phyloP scores from a whole-genome alignment of 208 protist genomes.

The Leishmania mexicana region DNA sequence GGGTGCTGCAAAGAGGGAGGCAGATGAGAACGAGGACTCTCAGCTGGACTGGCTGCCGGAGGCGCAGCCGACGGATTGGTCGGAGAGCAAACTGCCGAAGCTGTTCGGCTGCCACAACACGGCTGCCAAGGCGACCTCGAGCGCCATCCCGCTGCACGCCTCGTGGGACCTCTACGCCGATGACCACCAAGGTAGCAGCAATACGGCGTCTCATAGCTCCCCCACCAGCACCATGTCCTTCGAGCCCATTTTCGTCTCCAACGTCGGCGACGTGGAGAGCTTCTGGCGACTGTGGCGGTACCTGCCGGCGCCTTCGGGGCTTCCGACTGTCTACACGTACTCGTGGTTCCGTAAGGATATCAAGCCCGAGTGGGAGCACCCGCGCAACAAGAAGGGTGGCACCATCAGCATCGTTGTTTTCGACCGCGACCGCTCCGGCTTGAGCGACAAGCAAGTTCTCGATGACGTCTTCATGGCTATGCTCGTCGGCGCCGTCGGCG shows the following conservation, averaged over 20 bases:
- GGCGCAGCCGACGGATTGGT: constrained; percentile 42
- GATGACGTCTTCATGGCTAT: constrained; percentile 86
- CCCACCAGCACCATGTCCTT: constrained; percentile 31
- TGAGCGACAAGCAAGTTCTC: constrained; percentile 75
- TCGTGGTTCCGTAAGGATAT: constrained; percentile 87
- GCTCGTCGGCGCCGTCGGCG: constrained; percentile 66
- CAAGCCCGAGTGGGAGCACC: constrained; percentile 85
- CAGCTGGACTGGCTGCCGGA: constrained; percentile 43
- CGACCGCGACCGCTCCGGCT: constrained; percentile 76
- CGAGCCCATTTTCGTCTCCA: constrained; percentile 74
- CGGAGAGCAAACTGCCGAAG: constrained; percentile 53
- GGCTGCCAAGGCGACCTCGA: constrained; percentile 46
- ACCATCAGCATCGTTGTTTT: constrained; percentile 83
- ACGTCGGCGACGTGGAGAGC: constrained; percentile 68
- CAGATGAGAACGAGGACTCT: constrained; percentile 27
- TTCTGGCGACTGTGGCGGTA: constrained; percentile 89
- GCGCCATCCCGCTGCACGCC: constrained; percentile 60
- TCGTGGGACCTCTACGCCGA: constrained; percentile 86
- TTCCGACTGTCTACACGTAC: constrained; percentile 76
- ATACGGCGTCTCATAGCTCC: constrained; percentile 18
- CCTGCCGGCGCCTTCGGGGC: constrained; percentile 62
- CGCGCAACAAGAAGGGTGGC: constrained; percentile 84
- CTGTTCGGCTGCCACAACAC: constrained; percentile 73
- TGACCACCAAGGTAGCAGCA: constrained; percentile 53
- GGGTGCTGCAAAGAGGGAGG: constrained; percentile 18